Evolutionary conservation across 164 flowering plant genomes (phyloP), one percentile per base, ranked within the genome.

Genomic region (Kalanchoe fedtschenkoi): DNA sequence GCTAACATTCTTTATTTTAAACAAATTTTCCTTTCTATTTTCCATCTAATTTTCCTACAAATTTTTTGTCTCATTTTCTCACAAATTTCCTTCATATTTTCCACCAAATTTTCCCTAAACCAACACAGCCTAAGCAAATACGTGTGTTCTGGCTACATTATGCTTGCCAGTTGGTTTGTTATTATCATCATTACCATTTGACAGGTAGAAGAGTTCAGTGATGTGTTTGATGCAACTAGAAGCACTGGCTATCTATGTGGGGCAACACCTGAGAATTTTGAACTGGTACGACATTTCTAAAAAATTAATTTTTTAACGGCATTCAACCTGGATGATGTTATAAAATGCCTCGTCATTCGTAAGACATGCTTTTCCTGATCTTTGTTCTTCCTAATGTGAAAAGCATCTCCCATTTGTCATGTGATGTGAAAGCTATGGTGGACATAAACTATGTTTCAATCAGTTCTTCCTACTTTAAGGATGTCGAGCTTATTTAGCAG

Each of bases 181-280:
- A 43, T 3, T 43, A 7, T 43, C 46, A 37, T 9, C 46, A 15
- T 46, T 4, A 51, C 34, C 53, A 43, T 34, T 30, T 67, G 58
- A 0, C 68, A 93, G 98, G 89, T 89, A 70, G 81, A 80, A 64
- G 75, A 81, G 58, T 71, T 74, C 62, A 74, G 72, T 54, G 67
- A 77, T 65, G 84, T 83, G 58, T 89, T 82, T 75, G 98, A 93
- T 77, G 97, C 98, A 62, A 75, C 81, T 37, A 78, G 98, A 77
- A 93, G 98, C 80, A 83, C 95, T n/a, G 98, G 98, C 62, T 77
- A 81, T 70, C 82, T 93, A 5, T 93, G 98, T 80, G 93, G 85
- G 29, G 91, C 97, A 54, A 89, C 88, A 33, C 78, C 76, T 34
- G 62, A 67, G 32, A 86, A 82, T 68, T 93, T 93, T 69, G 95